Evolutionary conservation across 1,139 yeast species (phyloP).

Genomic region (Candida glucosophila): DNA sequence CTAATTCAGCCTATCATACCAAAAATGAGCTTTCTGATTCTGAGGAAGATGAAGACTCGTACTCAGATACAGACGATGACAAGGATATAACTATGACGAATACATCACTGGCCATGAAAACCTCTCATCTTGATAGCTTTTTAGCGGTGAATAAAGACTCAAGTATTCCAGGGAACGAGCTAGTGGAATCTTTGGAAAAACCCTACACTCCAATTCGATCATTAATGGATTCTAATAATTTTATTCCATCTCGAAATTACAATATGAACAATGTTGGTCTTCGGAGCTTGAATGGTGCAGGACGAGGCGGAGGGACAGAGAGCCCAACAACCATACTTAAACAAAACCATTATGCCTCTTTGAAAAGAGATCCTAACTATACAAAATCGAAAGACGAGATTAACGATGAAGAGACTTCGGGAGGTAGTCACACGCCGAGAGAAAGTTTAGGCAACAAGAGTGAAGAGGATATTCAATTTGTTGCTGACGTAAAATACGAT

Average conservation of each 20-base stretch:
- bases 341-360: conserved; percentile 11
- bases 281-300: conserved; percentile 15
- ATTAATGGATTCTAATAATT: conserved; percentile 5
- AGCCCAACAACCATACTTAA: conserved; percentile 24
- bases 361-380: conserved; percentile 1
- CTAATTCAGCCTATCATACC: conserved; percentile 9
- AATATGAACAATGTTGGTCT: conserved; percentile 29
- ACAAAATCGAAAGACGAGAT: conserved; percentile 1
- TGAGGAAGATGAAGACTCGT: conserved; percentile 5
- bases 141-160: background rate
- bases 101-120: no score
- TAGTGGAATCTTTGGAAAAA: no score
- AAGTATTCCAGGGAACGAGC: conserved; percentile 1
- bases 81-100: background rate
- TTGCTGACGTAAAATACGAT: conserved; percentile 67
- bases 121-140: no score
- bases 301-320: conserved; percentile 19
- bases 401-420: conserved; percentile 1
- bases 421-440: background rate
- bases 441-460: conserved; percentile 4
- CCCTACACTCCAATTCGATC: conserved; percentile 1
- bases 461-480: conserved; percentile 64
- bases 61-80: background rate
- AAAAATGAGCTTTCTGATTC: conserved; percentile 1
- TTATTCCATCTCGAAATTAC: conserved; percentile 24